Percentiles rank a stretch among this genome's conserved stretches.
phyloP scores from a whole-genome alignment of 2,329 filamentous ascomycete genomes.

The Parastagonospora avenae region DNA sequence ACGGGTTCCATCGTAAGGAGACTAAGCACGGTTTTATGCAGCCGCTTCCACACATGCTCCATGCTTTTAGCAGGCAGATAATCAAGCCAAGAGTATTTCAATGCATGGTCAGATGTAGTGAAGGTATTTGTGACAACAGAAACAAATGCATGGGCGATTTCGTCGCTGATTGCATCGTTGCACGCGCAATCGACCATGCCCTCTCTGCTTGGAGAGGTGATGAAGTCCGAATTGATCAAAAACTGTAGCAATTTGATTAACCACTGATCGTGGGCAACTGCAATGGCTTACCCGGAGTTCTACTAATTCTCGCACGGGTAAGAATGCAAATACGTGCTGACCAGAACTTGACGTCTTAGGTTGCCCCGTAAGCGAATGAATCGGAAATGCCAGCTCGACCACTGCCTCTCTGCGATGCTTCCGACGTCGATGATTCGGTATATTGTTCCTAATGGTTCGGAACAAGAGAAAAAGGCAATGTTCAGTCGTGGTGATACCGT shows the following conservation, averaged over 20 bases:
- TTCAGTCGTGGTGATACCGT: background rate
- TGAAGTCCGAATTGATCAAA: conserved; percentile 34
- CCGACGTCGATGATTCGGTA: conserved; percentile 18
- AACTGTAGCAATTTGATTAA: conserved; percentile 21
- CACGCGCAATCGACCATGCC: conserved; percentile 21
- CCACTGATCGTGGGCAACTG: background rate
- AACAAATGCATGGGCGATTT: conserved; percentile 7
- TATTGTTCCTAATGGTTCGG: background rate
- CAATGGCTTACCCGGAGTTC: conserved; percentile 22
- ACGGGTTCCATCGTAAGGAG: conserved; percentile 8
- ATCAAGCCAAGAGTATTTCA: conserved; percentile 24
- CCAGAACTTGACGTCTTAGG: conserved; percentile 21
- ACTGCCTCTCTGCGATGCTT: conserved; percentile 1
- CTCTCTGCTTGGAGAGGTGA: conserved; percentile 28
- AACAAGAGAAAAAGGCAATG: conserved; percentile 9
- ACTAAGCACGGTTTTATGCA: conserved; percentile 8
- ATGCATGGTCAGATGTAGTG: conserved; percentile 7
- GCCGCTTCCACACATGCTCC: conserved; percentile 12
- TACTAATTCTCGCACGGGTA: conserved; percentile 22
- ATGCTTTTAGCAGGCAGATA: conserved; percentile 15
- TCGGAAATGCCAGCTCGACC: conserved; percentile 30
- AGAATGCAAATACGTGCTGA: conserved; percentile 23
- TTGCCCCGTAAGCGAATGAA: conserved; percentile 7
- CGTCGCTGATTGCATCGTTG: conserved; percentile 23
- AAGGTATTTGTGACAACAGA: conserved; percentile 13